These are phyloP conservation scores for Pseudozyma tsukubaensis DNA, from an alignment of 1,284 basidiomycete genomes.

Conservation along the genomic window DNA sequence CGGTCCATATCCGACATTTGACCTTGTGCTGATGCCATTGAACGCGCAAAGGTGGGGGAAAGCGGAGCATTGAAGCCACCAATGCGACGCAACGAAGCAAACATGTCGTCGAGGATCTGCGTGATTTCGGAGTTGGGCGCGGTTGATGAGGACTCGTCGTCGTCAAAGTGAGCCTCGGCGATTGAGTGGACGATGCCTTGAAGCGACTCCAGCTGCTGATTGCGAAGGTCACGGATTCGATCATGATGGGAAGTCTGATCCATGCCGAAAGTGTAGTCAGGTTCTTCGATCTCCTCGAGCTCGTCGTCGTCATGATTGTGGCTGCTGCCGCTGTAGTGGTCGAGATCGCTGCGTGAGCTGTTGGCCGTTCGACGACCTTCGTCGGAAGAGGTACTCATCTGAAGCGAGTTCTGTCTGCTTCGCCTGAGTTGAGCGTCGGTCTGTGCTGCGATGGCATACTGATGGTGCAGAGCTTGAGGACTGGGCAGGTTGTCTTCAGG, in stretches of 20 bases:
- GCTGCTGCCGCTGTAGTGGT: constrained; percentile 5
- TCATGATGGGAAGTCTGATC: constrained; percentile 16
- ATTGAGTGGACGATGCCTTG: constrained; percentile 34
- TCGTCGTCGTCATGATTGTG: constrained; percentile 19
- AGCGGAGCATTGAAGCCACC: constrained; percentile 34
- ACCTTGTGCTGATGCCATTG: neutral
- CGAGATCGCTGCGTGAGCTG: constrained; percentile 10
- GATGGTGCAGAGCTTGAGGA: constrained; percentile 33
- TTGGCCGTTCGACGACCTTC: neutral
- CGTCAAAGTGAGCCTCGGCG: constrained; percentile 26
- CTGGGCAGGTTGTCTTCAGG: constrained; percentile 49
- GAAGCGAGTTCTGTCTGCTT: constrained; percentile 23
- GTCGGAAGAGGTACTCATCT: constrained; percentile 2
- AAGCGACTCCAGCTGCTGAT: constrained; percentile 35
- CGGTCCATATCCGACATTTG: constrained; percentile 34
- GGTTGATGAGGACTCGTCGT: neutral
- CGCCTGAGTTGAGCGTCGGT: constrained; percentile 24
- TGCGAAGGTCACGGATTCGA: constrained; percentile 28
- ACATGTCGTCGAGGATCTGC: constrained; percentile 38
- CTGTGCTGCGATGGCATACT: constrained; percentile 32
- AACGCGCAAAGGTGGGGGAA: constrained; percentile 29
- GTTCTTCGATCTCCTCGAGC: constrained; percentile 39
- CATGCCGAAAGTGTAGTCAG: constrained; percentile 9
- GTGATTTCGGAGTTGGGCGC: constrained; percentile 17
- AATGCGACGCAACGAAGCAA: constrained; percentile 38